Conservation (phyloP, 108 stramenopile species). For the Nannochloropsis gaditana region DNA sequence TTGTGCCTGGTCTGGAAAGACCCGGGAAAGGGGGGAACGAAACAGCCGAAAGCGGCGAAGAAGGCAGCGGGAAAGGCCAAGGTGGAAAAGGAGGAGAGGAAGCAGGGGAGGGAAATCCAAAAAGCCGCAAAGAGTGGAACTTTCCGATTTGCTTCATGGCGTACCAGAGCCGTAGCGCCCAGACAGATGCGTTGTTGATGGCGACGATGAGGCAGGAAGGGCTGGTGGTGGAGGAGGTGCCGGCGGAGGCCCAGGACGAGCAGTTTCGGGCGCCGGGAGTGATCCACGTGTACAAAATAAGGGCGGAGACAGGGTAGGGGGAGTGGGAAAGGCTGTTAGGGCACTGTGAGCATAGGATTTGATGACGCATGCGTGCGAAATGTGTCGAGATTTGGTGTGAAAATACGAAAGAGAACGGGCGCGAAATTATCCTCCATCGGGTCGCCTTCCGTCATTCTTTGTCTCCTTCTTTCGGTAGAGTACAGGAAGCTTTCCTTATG, state of each 20-base stretch:
- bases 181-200: not conserved
- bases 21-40: not conserved
- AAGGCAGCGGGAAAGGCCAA: not conserved
- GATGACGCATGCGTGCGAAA: too few species aligned
- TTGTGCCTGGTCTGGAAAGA: not conserved
- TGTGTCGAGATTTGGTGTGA: too few species aligned
- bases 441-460: not conserved
- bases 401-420: too few species aligned
- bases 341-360: not conserved
- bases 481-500: not conserved
- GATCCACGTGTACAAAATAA: not conserved
- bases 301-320: not conserved
- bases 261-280: not conserved
- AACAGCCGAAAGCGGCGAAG: not conserved
- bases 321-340: not conserved
- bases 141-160: not conserved
- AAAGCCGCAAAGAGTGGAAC: too few species aligned
- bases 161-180: not conserved
- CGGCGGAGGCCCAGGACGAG: not conserved
- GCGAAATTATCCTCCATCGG: not conserved
- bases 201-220: not conserved
- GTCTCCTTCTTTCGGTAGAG: not conserved
- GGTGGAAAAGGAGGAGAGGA: not conserved
- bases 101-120: not conserved
- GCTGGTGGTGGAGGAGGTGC: not conserved